Evolutionary conservation across 192 early-diverging fungal genomes (phyloP), one percentile per base, ranked within the genome.

Genomic region (Paraglomus occultum): DNA sequence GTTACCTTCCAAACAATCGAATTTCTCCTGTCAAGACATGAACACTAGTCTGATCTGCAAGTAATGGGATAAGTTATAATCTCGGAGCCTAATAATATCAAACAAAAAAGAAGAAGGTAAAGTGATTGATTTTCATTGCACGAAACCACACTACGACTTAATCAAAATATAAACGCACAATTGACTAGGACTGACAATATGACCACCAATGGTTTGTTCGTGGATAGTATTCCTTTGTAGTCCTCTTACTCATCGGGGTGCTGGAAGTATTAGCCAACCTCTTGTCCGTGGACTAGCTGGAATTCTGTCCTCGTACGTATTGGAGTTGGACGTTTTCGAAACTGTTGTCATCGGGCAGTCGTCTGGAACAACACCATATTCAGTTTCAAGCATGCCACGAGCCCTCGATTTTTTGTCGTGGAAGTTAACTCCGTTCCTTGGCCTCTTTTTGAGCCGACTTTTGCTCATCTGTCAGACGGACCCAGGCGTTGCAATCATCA

Each of bases 41-140:
- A 15, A 66, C 73, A 58, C 64, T 7, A 81, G 58, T 1, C 60
- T 58, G 11, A 43, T 6, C 18, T 48, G 70, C 11, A 74, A 73
- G 10, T 69, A 68, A 17, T 53, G 6, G n/a, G n/a, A n/a, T n/a
- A 72, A 67, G 47, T 81, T 81, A 67, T 79, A 81, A 17, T 79
- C 60, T 69, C 64, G 49, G 11, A 65, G 23, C 31, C 70, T 62
- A 45, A 14, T 23, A 5, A 52, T 9, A 47, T 53, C 40, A n/a
- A n/a, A n/a, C n/a, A n/a, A n/a, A n/a, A n/a, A n/a, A n/a, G n/a
- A n/a, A n/a, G n/a, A n/a, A n/a, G n/a, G n/a, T n/a, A n/a, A n/a
- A n/a, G n/a, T n/a, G n/a, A n/a, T n/a, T n/a, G n/a, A n/a, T n/a
- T n/a, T n/a, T n/a, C n/a, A n/a, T n/a, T n/a, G n/a, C n/a, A 51